phyloP scores from a whole-genome alignment of 2,329 filamentous ascomycete genomes.

The Ophiostoma montium region DNA sequence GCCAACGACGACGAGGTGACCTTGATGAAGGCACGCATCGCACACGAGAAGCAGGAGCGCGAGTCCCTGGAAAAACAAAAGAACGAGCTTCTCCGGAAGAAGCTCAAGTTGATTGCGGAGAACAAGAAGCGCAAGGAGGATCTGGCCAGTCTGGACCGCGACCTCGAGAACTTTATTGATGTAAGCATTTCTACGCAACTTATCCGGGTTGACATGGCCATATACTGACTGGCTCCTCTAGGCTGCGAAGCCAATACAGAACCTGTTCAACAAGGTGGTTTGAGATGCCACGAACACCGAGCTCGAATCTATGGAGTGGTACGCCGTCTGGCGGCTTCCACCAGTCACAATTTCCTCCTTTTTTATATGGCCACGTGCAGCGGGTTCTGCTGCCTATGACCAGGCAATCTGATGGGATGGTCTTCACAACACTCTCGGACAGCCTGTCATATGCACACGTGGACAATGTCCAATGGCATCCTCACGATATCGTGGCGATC shows the following conservation, averaged over 20 bases:
- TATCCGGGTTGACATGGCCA: background rate
- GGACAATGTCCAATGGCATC: too few species aligned
- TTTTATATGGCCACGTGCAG: too few species aligned
- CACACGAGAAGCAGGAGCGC: slow-evolving; percentile 75
- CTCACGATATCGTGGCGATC: too few species aligned
- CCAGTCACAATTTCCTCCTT: too few species aligned
- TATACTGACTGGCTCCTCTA: slow-evolving; percentile 20
- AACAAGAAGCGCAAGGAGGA: slow-evolving; percentile 94
- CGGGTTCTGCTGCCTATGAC: too few species aligned
- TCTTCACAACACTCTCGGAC: too few species aligned
- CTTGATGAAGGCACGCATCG: slow-evolving; percentile 79
- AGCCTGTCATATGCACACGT: too few species aligned
- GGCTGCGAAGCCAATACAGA: slow-evolving; percentile 80
- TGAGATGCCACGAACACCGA: slow-evolving; percentile 18
- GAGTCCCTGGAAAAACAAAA: slow-evolving; percentile 75
- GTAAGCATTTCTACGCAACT: slow-evolving; percentile 29
- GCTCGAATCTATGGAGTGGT: too few species aligned
- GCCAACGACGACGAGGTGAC: slow-evolving; percentile 59
- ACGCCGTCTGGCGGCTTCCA: too few species aligned
- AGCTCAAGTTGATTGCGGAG: slow-evolving; percentile 47
- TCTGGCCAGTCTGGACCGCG: slow-evolving; percentile 76
- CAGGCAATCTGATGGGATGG: too few species aligned
- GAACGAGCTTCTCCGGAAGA: slow-evolving; percentile 56
- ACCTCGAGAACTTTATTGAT: slow-evolving; percentile 88
- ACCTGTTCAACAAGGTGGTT: slow-evolving; percentile 63